Conservation (phyloP, 352 stramenopile genomes). For the Globisporangium apiculatum region DNA sequence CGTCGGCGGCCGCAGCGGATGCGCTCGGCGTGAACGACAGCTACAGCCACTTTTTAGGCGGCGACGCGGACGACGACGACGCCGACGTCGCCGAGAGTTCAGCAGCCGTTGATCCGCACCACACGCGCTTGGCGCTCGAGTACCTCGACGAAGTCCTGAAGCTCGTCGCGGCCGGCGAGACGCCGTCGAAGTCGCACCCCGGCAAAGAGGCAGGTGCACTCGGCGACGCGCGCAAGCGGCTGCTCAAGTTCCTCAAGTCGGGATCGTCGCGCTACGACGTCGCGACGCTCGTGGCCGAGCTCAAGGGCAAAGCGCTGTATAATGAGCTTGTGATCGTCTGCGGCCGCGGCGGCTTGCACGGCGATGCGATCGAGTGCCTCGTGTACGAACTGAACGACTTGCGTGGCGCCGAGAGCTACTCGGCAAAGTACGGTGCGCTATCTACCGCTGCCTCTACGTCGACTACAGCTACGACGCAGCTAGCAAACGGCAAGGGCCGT, state of each 20-base stretch:
- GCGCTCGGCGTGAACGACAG: slow-evolving; percentile 63
- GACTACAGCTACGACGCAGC: slow-evolving; percentile 6
- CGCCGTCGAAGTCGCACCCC: slow-evolving; percentile 76
- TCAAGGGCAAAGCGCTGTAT: slow-evolving; percentile 65
- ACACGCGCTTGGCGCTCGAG: slow-evolving; percentile 79
- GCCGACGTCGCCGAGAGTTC: slow-evolving; percentile 12
- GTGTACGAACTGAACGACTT: slow-evolving; percentile 79
- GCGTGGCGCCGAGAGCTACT: slow-evolving; percentile 75
- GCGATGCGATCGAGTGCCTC: slow-evolving; percentile 69
- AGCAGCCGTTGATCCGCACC: slow-evolving; percentile 54
- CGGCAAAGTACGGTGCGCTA: slow-evolving; percentile 59
- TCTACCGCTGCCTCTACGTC: slow-evolving; percentile 4
- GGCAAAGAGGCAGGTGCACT: slow-evolving; percentile 68
- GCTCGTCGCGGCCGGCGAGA: slow-evolving; percentile 54
- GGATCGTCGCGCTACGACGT: slow-evolving; percentile 76
- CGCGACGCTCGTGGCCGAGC: slow-evolving; percentile 60
- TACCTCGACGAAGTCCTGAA: slow-evolving; percentile 83
- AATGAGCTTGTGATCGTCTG: slow-evolving; percentile 85
- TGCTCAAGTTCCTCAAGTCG: slow-evolving; percentile 79
- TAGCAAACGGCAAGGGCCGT: slow-evolving; percentile 14
- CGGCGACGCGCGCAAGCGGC: slow-evolving; percentile 64
- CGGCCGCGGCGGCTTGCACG: slow-evolving; percentile 68
- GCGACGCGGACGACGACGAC: slow-evolving; percentile 54
- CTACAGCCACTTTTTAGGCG: slow-evolving; percentile 76
- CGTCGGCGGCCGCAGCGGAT: slow-evolving; percentile 8